Conservation (phyloP, 768 basidiomycete species). For the Serpula lacrymans region DNA sequence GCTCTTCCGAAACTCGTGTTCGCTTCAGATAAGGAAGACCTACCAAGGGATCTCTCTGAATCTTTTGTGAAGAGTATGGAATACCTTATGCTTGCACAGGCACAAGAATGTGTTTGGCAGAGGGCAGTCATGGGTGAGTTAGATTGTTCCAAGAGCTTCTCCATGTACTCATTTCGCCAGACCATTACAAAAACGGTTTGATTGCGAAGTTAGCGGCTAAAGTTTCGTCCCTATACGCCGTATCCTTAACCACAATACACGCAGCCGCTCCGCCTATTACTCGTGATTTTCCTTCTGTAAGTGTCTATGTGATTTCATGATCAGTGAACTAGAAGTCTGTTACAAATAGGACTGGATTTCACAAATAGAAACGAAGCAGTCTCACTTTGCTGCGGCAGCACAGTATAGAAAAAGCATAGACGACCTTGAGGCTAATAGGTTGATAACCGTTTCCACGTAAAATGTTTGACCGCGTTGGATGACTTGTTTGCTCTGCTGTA, state of each 20-base stretch:
- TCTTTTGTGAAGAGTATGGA: constrained; percentile 62
- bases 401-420: constrained; percentile 88
- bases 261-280: constrained; percentile 42
- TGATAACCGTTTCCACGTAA: constrained; percentile 12
- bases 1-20: constrained; percentile 51
- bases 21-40: constrained; percentile 47
- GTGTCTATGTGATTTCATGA: constrained; percentile 11
- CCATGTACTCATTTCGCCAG: constrained; percentile 24
- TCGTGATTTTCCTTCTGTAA: constrained; percentile 54
- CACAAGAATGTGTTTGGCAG: constrained; percentile 97
- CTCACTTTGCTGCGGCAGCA: constrained; percentile 87
- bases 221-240: constrained; percentile 65
- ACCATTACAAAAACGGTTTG: constrained; percentile 75
- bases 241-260: constrained; percentile 41
- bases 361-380: constrained; percentile 77
- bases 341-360: constrained; percentile 65
- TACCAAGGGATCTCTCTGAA: constrained; percentile 62
- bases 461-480: not conserved
- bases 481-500: constrained; percentile 27
- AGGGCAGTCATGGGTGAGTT: constrained; percentile 74
- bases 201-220: constrained; percentile 81
- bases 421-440: constrained; percentile 78
- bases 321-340: not conserved
- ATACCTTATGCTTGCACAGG: constrained; percentile 84
- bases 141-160: not conserved